Evolutionary conservation across 2,329 filamentous ascomycete genomes (phyloP).

Genomic region (Triangularia verruculosa): DNA sequence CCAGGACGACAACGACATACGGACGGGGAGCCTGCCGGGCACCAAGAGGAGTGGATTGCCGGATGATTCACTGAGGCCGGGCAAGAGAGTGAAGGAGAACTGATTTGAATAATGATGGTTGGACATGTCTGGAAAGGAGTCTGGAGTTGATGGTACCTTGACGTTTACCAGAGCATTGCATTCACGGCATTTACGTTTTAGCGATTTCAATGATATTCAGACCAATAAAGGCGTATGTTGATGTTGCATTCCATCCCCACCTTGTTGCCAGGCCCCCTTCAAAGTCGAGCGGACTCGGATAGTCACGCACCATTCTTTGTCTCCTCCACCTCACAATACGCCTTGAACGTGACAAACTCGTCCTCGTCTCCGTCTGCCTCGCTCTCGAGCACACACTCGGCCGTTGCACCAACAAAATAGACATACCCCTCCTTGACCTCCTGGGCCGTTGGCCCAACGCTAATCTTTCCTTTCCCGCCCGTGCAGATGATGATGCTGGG

Average conservation of each 20-base stretch:
- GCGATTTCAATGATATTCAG: neutral
- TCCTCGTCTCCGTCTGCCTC: slow-evolving; percentile 54
- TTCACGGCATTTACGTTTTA: neutral
- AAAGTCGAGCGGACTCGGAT: neutral
- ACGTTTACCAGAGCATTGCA: neutral
- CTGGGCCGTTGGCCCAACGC: slow-evolving; percentile 77
- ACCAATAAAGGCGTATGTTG: neutral
- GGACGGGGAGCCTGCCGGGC: slow-evolving; percentile 82
- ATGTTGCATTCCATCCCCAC: neutral
- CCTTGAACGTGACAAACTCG: slow-evolving; percentile 84
- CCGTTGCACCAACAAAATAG: slow-evolving; percentile 84
- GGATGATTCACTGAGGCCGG: slow-evolving; percentile 62
- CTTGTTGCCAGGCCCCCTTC: neutral
- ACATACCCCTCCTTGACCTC: slow-evolving; percentile 71
- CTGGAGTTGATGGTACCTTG: neutral
- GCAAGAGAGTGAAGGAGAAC: slow-evolving; percentile 60
- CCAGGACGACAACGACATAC: slow-evolving; percentile 92
- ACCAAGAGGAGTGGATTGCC: slow-evolving; percentile 85
- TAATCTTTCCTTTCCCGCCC: slow-evolving; percentile 74
- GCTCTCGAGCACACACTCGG: slow-evolving; percentile 76
- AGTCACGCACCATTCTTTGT: slow-evolving; percentile 38
- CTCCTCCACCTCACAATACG: slow-evolving; percentile 79
- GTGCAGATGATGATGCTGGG: slow-evolving; percentile 95
- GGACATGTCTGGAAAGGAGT: neutral
- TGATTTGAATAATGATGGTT: neutral